Evolutionary conservation across 371 early-diverging fungal genomes (phyloP), one percentile per base, ranked within the genome.

Genomic region (Mucor indicus): DNA sequence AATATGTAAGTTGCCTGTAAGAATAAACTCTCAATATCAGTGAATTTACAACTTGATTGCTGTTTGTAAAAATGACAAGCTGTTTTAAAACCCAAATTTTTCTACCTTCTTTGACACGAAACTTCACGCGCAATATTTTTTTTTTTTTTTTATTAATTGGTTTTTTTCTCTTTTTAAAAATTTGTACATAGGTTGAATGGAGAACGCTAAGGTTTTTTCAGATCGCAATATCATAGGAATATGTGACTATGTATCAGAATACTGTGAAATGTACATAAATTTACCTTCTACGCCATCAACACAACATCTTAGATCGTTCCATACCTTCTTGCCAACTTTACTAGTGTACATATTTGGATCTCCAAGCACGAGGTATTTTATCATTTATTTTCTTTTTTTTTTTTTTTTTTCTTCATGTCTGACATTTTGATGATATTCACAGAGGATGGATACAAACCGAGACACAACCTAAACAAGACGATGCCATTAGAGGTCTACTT

Each of bases 361-460:
- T 22, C 72, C 72, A 5, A 52, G 43, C 10, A 49, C 38, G 22
- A 68, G 62, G 72, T 68, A 65, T n/a, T 2, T 16, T 11, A 29
- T n/a, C n/a, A n/a, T n/a, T n/a, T n/a, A n/a, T n/a, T n/a, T 20
- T 13, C 16, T 27, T 33, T 13, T 21, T 33, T 41, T 33, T 2
- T 12, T 24, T 24, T 11, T 15, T 19, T 21, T 22, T 19, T 37
- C 4, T 16, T 8, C 12, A 13, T 29, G 29, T 29, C 7, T 11
- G 4, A 38, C 38, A 38, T 38, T 5, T 38, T 19, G 13, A 38
- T 6, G 6, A 20, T 23, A 5, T 8, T 19, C 16, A 1, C 43
- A 72, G 72, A 47, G 72, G 72, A 20, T 67, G 62, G 57, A 24
- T 63, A 2, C 72, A 72, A 32, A 60, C 55, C 7, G 63, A 65